Conservation (phyloP, 2,329 filamentous ascomycete genomes). For the Microcera coccophila region DNA sequence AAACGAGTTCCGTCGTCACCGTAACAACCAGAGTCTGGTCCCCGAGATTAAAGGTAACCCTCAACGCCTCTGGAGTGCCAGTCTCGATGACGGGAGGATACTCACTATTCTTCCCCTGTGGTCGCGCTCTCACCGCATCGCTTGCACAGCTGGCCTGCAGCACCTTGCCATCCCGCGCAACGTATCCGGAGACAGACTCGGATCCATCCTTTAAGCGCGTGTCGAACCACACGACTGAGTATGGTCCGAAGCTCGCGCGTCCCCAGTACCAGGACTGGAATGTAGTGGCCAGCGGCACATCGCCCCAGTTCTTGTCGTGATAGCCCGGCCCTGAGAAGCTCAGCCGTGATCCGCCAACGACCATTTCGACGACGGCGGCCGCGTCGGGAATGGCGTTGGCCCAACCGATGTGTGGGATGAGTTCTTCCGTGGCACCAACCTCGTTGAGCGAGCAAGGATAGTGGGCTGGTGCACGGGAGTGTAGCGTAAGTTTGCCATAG, state of each 20-base stretch:
- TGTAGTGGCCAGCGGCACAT: conserved; percentile 31
- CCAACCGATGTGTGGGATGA: background rate
- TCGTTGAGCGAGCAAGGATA: background rate
- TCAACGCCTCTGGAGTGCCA: no score
- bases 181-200: conserved; percentile 15
- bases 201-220: conserved; percentile 23
- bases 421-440: background rate
- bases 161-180: background rate
- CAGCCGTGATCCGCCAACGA: background rate
- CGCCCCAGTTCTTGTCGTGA: conserved; percentile 47
- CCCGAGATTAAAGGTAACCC: no score
- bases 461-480: conserved; percentile 1
- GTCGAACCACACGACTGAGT: conserved; percentile 44
- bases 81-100: conserved; percentile 10
- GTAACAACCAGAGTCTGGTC: no score
- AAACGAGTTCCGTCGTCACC: no score
- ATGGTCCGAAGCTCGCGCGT: conserved; percentile 39
- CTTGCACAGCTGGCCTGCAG: background rate
- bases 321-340: conserved; percentile 32
- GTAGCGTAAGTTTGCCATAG: background rate
- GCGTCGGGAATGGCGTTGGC: background rate
- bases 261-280: conserved; percentile 42
- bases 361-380: background rate
- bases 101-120: background rate
- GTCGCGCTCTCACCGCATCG: background rate